A percentile compares a stretch with the other conserved stretches of the same genome.
These are phyloP conservation scores for Rhizopogon rudus DNA, from an alignment of 768 basidiomycete genomes.

Conservation along the genomic window DNA sequence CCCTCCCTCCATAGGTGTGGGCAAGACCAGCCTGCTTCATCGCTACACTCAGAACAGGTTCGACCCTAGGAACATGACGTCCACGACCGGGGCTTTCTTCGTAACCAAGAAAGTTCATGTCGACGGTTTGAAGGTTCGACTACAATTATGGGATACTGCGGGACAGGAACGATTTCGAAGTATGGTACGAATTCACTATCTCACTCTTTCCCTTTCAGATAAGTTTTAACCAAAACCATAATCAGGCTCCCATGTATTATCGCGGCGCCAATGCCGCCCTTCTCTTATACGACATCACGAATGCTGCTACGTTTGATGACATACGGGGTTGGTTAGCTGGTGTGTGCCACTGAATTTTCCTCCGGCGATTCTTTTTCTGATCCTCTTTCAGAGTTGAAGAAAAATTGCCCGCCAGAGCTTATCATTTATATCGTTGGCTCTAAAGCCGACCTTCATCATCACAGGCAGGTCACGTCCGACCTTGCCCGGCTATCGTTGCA, in stretches of 20 bases:
- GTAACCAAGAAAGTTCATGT: conserved; percentile 89
- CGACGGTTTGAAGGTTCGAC: conserved; percentile 78
- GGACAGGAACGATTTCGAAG: conserved; percentile 91
- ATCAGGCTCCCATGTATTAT: conserved; percentile 93
- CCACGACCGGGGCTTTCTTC: conserved; percentile 91
- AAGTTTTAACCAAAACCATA: conserved; percentile 8
- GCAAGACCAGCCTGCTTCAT: conserved; percentile 88
- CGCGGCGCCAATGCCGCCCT: conserved; percentile 93
- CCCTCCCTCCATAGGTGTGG: conserved; percentile 55
- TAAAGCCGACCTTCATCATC: conserved; percentile 74
- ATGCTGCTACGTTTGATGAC: conserved; percentile 82
- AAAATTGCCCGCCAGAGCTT: conserved; percentile 82
- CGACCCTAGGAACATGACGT: conserved; percentile 81
- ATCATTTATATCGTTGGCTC: conserved; percentile 95
- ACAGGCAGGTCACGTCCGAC: conserved; percentile 76
- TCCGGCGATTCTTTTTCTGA: not conserved
- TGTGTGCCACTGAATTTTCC: conserved; percentile 24
- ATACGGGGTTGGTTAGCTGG: conserved; percentile 91
- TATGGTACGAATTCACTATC: conserved; percentile 51
- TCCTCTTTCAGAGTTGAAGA: conserved; percentile 67
- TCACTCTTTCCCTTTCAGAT: not conserved
- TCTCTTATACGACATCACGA: conserved; percentile 93
- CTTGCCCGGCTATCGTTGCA: conserved; percentile 79
- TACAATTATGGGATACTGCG: conserved; percentile 91
- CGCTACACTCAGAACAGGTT: conserved; percentile 91